Evolutionary conservation across 2,329 filamentous ascomycete genomes (phyloP).

Genomic region (Clarireedia paspali): DNA sequence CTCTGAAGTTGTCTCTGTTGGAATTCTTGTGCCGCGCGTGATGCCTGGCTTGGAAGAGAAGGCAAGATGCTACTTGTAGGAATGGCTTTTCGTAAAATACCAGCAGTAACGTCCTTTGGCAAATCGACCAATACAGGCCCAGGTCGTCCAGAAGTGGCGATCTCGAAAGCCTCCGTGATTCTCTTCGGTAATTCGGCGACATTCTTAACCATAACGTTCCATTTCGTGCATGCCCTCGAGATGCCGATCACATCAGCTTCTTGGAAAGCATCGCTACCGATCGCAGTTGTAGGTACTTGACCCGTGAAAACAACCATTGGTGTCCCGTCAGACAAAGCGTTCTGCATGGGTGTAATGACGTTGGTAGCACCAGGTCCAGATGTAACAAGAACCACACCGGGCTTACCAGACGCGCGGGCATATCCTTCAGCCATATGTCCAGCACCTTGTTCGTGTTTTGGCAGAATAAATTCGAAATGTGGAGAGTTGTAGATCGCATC

Average conservation of each 20-base stretch:
- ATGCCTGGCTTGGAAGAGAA: slow-evolving; percentile 77
- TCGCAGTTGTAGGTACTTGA: slow-evolving; percentile 82
- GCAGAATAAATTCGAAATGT: slow-evolving; percentile 93
- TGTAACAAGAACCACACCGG: slow-evolving; percentile 92
- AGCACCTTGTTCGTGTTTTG: slow-evolving; percentile 93
- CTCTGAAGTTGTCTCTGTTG: slow-evolving; percentile 63
- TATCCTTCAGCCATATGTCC: slow-evolving; percentile 99
- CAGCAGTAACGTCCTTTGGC: slow-evolving; percentile 92
- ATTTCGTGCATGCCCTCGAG: slow-evolving; percentile 91
- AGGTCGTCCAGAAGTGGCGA: slow-evolving; percentile 87
- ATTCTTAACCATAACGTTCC: slow-evolving; percentile 98
- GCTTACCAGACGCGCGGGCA: slow-evolving; percentile 85
- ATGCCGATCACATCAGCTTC: slow-evolving; percentile 94
- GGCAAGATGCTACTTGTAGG: slow-evolving; percentile 55
- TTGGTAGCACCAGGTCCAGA: slow-evolving; percentile 96
- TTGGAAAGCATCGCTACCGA: slow-evolving; percentile 95
- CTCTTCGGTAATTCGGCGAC: slow-evolving; percentile 85
- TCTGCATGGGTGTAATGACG: slow-evolving; percentile 91
- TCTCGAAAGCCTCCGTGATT: slow-evolving; percentile 98
- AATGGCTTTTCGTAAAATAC: slow-evolving; percentile 74
- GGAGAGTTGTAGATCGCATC: slow-evolving; percentile 98
- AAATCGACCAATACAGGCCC: slow-evolving; percentile 93
- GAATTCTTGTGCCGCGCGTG: slow-evolving; percentile 67
- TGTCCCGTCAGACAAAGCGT: slow-evolving; percentile 90
- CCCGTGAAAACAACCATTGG: slow-evolving; percentile 94